phyloP scores from a whole-genome alignment of 2,329 filamentous ascomycete species.

The Myriosclerotinia curreyana region DNA sequence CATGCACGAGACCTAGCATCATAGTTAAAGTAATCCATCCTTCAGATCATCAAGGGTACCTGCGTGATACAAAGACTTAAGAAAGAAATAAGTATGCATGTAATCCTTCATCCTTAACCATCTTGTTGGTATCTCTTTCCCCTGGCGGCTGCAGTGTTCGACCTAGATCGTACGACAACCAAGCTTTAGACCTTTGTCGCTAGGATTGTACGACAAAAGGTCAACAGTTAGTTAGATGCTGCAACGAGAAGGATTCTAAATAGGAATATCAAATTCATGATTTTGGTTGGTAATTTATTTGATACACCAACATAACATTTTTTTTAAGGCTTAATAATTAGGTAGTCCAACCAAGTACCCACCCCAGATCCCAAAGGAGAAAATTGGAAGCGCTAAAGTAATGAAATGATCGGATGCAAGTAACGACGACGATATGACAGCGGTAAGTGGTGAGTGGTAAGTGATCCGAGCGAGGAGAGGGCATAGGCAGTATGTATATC shows the following conservation, averaged over 20 bases:
- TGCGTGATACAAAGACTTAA: conserved; percentile 10
- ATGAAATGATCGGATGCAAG: not conserved
- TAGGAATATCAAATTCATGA: not conserved
- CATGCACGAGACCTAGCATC: conserved; percentile 3
- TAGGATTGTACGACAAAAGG: conserved; percentile 1
- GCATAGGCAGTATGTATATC: not conserved
- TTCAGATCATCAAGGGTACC: not conserved
- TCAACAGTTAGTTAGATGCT: not conserved
- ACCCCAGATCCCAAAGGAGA: not conserved
- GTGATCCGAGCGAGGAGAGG: not conserved
- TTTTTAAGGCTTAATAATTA: not conserved
- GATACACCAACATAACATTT: not conserved
- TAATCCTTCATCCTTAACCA: conserved; percentile 15
- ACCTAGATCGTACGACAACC: conserved; percentile 1
- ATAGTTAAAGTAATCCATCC: not conserved
- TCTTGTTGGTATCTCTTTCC: conserved; percentile 3
- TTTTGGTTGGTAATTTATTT: not conserved
- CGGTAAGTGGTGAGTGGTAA: too few relatives aligned
- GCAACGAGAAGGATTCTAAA: too few relatives aligned
- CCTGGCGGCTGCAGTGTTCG: conserved; percentile 12
- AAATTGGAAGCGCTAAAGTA: not conserved
- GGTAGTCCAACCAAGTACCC: not conserved
- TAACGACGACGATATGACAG: too few relatives aligned
- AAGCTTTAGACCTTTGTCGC: conserved; percentile 7
- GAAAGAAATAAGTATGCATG: conserved; percentile 3